These are phyloP conservation scores for Takashimella tepidaria DNA, from an alignment of 1,284 basidiomycete genomes.

Conservation along the genomic window DNA sequence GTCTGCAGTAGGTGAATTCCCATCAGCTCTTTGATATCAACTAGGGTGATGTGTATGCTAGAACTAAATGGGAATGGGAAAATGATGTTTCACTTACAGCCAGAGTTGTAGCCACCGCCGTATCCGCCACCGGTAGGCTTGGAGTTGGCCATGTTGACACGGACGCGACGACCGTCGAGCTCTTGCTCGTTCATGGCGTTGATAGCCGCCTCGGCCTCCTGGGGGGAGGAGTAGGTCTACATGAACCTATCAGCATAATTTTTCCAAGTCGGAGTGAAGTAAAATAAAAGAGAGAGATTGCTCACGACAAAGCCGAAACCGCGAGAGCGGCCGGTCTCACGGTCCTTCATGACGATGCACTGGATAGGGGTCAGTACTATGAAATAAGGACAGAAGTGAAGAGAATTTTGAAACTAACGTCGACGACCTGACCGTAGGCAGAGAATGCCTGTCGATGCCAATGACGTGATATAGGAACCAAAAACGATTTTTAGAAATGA, in stretches of 20 bases:
- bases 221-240: constrained; percentile 57
- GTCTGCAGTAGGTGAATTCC: constrained; percentile 9
- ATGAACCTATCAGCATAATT: not conserved
- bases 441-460: constrained; percentile 36
- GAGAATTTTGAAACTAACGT: constrained; percentile 38
- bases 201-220: constrained; percentile 79
- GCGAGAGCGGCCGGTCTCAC: constrained; percentile 90
- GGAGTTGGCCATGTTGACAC: constrained; percentile 89
- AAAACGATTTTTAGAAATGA: constrained; percentile 3
- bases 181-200: constrained; percentile 78
- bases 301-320: constrained; percentile 85
- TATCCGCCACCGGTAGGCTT: constrained; percentile 57
- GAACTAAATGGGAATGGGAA: constrained; percentile 6
- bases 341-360: constrained; percentile 97
- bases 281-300: constrained; percentile 4
- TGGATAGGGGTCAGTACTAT: constrained; percentile 35
- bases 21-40: too few relatives aligned
- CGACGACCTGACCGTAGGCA: constrained; percentile 45
- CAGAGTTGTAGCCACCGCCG: constrained; percentile 44
- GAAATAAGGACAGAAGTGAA: not conserved
- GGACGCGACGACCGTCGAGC: constrained; percentile 84
- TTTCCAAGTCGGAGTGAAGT: not conserved
- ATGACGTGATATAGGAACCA: not conserved
- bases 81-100: constrained; percentile 27
- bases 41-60: too few relatives aligned